Percentiles rank a stretch among this genome's conserved stretches.
Evolutionary conservation across 139 green algal species (phyloP).

Genomic region (Coelastrella sp.): DNA sequence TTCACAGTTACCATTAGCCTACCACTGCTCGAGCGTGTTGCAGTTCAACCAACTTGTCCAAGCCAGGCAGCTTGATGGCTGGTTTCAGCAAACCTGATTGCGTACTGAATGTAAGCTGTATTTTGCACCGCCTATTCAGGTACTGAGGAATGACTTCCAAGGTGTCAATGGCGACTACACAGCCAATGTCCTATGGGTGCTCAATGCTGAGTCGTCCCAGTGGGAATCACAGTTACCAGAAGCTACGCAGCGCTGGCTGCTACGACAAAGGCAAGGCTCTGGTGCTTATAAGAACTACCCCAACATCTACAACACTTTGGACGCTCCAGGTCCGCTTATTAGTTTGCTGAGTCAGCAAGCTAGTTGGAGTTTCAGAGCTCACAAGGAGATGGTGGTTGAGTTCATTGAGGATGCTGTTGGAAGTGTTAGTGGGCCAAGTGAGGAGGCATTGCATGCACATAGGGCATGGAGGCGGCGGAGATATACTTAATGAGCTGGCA

Average conservation of each 20-base stretch:
- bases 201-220: not conserved
- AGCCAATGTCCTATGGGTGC: conserved; percentile 29
- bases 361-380: conserved; percentile 34
- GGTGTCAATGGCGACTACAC: conserved; percentile 28
- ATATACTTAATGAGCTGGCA: no score
- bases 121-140: not conserved
- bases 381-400: conserved; percentile 13
- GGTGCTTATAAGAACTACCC: conserved; percentile 28
- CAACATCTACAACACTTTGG: not conserved
- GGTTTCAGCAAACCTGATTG: no score
- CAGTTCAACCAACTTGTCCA: no score
- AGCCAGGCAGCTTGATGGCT: no score
- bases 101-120: no score
- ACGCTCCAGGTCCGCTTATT: conserved; percentile 29
- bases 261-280: not conserved
- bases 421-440: not conserved
- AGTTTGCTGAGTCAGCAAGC: conserved; percentile 40
- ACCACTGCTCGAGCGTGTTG: no score
- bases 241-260: conserved; percentile 18
- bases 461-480: not conserved
- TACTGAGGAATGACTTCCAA: conserved; percentile 6
- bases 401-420: not conserved
- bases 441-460: not conserved
- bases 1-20: no score
- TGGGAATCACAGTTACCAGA: conserved; percentile 24